These are phyloP conservation scores for Ustilago cynodontis DNA, from an alignment of 1,284 basidiomycete genomes.

Conservation along the genomic window DNA sequence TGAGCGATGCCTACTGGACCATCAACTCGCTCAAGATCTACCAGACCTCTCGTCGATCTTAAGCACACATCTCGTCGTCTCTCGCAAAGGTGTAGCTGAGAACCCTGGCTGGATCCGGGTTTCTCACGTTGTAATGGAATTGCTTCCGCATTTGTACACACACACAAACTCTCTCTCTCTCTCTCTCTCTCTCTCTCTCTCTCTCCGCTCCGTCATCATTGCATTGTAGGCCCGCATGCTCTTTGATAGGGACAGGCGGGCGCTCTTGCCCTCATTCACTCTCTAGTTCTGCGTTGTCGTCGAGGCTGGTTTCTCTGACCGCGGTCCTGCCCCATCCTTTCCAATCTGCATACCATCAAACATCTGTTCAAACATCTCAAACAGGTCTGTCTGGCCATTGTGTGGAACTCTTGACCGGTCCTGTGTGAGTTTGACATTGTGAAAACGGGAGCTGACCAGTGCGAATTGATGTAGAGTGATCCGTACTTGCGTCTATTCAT, in stretches of 20 bases:
- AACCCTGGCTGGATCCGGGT: constrained; percentile 11
- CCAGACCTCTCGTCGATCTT: constrained; percentile 49
- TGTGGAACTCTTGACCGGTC: no score
- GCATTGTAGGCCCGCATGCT: constrained; percentile 3
- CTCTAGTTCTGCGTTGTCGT: constrained; percentile 7
- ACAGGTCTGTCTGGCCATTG: background rate
- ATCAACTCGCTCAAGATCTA: constrained; percentile 60
- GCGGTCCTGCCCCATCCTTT: background rate
- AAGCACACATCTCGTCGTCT: constrained; percentile 1
- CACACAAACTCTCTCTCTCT: background rate
- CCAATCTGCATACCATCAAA: background rate
- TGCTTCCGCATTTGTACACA: constrained; percentile 5
- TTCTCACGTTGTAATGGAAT: background rate
- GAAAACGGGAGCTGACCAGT: no score
- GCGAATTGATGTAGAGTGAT: no score
- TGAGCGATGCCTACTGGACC: constrained; percentile 55
- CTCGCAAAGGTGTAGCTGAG: constrained; percentile 1
- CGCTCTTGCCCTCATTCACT: constrained; percentile 3
- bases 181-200: background rate
- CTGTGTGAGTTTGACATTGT: no score
- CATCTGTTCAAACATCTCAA: background rate
- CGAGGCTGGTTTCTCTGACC: constrained; percentile 10
- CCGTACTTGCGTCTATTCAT: no score
- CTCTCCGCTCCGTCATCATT: no score
- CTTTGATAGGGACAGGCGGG: constrained; percentile 3